Conservation (phyloP, 1,139 yeast species). For the Candida albicans region DNA sequence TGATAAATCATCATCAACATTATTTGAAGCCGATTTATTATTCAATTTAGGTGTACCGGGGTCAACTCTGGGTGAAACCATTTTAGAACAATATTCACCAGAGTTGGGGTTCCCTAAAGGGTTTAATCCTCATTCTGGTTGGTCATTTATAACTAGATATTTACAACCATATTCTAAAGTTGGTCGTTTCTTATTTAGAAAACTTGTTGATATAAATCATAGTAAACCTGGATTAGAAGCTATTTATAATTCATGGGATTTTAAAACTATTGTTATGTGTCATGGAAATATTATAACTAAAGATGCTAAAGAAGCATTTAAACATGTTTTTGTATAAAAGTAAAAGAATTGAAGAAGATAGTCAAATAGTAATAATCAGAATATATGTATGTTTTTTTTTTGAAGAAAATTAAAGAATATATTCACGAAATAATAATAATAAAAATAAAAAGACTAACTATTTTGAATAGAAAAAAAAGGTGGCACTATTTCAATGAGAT, state of each 20-base stretch:
- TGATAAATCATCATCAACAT: conserved; percentile 44
- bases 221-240: conserved; percentile 30
- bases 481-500: no score
- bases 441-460: no score
- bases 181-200: conserved; percentile 34
- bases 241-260: conserved; percentile 42
- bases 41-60: conserved; percentile 45
- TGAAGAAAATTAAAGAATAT: no score
- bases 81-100: conserved; percentile 38
- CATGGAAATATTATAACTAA: conserved; percentile 58
- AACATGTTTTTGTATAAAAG: conserved; percentile 13
- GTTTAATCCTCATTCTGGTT: conserved; percentile 42
- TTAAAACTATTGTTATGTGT: conserved; percentile 51
- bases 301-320: conserved; percentile 38
- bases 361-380: not conserved
- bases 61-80: conserved; percentile 15
- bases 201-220: conserved; percentile 27
- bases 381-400: not conserved
- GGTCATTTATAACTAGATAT: conserved; percentile 34
- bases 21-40: conserved; percentile 58
- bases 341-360: no score
- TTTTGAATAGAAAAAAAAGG: no score
- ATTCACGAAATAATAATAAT: no score
- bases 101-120: conserved; percentile 40
- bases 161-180: conserved; percentile 40